phyloP scores from a whole-genome alignment of 345 rosid genomes.

The Citrus glauca region DNA sequence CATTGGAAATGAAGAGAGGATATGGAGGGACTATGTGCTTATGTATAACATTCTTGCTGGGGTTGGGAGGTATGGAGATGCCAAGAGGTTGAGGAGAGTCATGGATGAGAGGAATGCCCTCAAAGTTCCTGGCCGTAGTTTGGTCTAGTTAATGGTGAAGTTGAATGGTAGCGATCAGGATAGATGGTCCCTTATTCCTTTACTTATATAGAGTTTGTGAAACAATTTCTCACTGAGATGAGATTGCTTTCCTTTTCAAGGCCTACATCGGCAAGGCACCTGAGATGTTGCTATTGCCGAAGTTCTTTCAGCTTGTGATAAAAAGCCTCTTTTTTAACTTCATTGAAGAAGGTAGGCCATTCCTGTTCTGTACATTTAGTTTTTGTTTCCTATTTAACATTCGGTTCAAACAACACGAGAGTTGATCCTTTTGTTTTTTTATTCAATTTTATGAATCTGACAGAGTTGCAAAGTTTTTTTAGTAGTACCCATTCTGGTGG shows the following conservation, averaged over 20 bases:
- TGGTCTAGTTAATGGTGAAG: constrained; percentile 8
- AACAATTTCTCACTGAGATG: background rate
- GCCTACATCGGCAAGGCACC: background rate
- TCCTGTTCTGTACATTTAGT: background rate
- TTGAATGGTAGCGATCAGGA: background rate
- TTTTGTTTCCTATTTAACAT: background rate
- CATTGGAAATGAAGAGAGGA: constrained; percentile 60
- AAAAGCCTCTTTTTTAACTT: background rate
- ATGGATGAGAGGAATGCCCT: constrained; percentile 49
- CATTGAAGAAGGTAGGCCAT: constrained; percentile 4
- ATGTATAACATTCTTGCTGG: constrained; percentile 62
- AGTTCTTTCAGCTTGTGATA: background rate
- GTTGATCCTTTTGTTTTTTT: too few relatives aligned
- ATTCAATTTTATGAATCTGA: too few relatives aligned
- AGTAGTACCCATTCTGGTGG: too few relatives aligned
- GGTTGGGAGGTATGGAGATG: constrained; percentile 65
- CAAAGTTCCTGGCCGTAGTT: constrained; percentile 60
- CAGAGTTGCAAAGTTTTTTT: background rate
- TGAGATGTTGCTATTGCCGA: background rate
- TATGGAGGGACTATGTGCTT: constrained; percentile 78
- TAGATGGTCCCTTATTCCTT: background rate
- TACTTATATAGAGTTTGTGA: background rate
- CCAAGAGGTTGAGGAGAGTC: constrained; percentile 47
- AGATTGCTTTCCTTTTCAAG: background rate
- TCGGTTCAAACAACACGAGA: background rate